phyloP scores from a whole-genome alignment of 345 rosid genomes.

The Kernera saxatilis region DNA sequence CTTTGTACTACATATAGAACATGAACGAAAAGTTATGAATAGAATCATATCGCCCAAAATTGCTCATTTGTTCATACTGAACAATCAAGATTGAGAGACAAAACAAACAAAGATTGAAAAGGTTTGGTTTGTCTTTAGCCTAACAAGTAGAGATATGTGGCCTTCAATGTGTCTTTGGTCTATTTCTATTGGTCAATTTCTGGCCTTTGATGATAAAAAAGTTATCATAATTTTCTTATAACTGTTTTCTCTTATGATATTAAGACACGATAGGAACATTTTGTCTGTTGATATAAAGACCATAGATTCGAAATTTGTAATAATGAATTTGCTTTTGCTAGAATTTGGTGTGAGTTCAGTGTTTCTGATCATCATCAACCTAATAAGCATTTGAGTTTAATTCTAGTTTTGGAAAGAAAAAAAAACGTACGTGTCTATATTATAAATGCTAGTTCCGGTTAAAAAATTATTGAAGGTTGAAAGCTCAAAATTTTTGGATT shows the following conservation, averaged over 20 bases:
- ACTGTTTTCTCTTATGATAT: background rate
- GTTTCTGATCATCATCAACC: background rate
- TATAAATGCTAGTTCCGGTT: background rate
- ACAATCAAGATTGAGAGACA: background rate
- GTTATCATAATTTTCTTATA: background rate
- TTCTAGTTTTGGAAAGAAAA: background rate
- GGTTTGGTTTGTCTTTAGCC: conserved; percentile 31
- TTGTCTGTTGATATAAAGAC: conserved; percentile 2
- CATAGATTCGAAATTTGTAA: background rate
- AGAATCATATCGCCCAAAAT: background rate
- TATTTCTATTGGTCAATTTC: conserved; percentile 7
- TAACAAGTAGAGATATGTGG: conserved; percentile 25
- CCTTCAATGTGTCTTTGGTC: conserved; percentile 11
- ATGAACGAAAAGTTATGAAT: background rate
- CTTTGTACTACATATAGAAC: background rate
- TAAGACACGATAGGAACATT: background rate
- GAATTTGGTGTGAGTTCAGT: background rate
- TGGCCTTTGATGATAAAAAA: background rate
- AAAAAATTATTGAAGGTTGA: background rate
- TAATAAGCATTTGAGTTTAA: background rate
- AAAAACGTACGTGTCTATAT: background rate
- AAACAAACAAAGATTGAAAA: conserved; percentile 1
- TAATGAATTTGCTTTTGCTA: background rate
- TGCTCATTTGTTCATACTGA: background rate
- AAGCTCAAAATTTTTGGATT: background rate